Evolutionary conservation across 345 rosid species (phyloP).

Genomic region (Adansonia digitata): DNA sequence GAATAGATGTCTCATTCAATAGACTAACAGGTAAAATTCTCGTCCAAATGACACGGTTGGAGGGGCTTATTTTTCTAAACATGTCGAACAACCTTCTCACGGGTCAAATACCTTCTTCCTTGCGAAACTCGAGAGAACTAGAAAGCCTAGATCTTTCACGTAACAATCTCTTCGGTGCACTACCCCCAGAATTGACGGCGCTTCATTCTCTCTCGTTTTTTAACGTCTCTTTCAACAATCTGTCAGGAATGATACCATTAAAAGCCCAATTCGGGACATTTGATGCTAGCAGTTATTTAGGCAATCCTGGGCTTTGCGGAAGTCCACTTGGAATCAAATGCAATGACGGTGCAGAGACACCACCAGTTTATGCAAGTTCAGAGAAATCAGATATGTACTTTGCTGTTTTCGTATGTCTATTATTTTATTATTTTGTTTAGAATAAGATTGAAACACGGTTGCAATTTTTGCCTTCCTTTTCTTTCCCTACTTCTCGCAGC

Average conservation of each 20-base stretch:
- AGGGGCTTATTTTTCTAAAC: accelerated
- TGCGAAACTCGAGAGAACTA: accelerated
- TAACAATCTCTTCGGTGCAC: not conserved
- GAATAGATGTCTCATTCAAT: slow-evolving; percentile 13
- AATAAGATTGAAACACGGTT: too few relatives aligned
- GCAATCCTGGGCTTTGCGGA: slow-evolving; percentile 13
- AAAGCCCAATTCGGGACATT: not conserved
- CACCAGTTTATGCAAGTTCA: not conserved
- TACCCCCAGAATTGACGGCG: not conserved
- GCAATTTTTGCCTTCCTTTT: too few relatives aligned
- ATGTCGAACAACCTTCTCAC: slow-evolving; percentile 15
- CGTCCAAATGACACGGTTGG: not conserved
- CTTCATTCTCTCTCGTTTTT: accelerated
- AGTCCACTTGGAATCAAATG: not conserved
- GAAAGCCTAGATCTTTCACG: slow-evolving; percentile 6
- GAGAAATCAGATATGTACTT: not conserved
- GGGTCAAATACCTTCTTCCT: slow-evolving; percentile 2
- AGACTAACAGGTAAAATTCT: slow-evolving; percentile 18
- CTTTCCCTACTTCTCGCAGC: too few relatives aligned
- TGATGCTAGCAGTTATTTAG: not conserved
- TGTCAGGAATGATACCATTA: slow-evolving; percentile 8
- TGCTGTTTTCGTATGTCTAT: not conserved
- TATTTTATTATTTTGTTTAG: too few relatives aligned
- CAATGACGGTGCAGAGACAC: not conserved
- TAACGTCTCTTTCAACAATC: slow-evolving; percentile 14